phyloP scores from a whole-genome alignment of 805 yeast genomes.

The Torulaspora franciscae region DNA sequence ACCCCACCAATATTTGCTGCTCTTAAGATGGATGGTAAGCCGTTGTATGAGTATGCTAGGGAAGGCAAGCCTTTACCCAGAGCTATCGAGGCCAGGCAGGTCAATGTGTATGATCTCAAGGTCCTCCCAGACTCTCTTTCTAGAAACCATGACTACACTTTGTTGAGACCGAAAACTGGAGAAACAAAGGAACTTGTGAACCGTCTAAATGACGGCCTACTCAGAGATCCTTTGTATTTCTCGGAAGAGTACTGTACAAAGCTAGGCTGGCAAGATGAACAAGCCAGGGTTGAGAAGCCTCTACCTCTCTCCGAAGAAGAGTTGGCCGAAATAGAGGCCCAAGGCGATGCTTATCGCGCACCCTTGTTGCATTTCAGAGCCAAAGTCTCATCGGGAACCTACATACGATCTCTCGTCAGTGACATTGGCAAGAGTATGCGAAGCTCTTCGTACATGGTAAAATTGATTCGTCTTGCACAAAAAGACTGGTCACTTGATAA shows the following conservation, averaged over 20 bases:
- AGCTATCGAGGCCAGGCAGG: conserved; percentile 72
- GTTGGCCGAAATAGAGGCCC: conserved; percentile 20
- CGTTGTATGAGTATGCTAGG: conserved; percentile 90
- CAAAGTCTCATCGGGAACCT: conserved; percentile 90
- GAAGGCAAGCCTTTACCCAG: conserved; percentile 79
- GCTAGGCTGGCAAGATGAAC: conserved; percentile 40
- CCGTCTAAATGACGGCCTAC: conserved; percentile 47
- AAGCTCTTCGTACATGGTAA: conserved; percentile 84
- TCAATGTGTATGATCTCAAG: conserved; percentile 51
- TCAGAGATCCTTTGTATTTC: conserved; percentile 57
- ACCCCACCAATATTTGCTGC: conserved; percentile 96
- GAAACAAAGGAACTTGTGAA: conserved; percentile 26
- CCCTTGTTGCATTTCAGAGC: conserved; percentile 71
- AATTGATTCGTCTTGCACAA: conserved; percentile 66
- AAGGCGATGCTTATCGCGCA: conserved; percentile 45
- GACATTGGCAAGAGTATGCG: conserved; percentile 81
- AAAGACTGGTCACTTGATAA: conserved; percentile 77
- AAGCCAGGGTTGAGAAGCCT: conserved; percentile 39
- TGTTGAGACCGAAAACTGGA: conserved; percentile 37
- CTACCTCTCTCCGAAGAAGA: conserved; percentile 38
- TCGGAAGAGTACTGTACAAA: conserved; percentile 51
- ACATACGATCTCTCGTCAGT: conserved; percentile 82
- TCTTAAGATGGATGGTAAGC: conserved; percentile 88
- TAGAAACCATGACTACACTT: conserved; percentile 51
- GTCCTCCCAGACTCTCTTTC: conserved; percentile 48